phyloP scores from a whole-genome alignment of 768 basidiomycete genomes.

The Tulasnella sp. region DNA sequence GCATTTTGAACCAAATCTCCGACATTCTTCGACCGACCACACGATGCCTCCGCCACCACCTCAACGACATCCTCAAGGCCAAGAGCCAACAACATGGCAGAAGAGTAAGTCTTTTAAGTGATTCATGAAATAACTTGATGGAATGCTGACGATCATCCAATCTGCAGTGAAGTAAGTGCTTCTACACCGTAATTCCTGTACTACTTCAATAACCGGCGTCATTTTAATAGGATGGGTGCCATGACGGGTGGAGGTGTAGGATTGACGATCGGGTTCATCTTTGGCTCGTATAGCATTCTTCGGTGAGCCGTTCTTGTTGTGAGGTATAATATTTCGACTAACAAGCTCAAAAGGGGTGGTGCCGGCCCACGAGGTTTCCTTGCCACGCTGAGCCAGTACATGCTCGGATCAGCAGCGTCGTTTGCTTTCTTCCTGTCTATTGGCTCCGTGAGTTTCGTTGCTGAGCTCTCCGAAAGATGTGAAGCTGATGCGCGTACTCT shows the following conservation, averaged over 20 bases:
- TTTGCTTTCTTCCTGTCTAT: slow-evolving; percentile 96
- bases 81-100: slow-evolving; percentile 60
- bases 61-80: slow-evolving; percentile 14
- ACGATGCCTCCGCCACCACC: slow-evolving; percentile 12
- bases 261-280: slow-evolving; percentile 93
- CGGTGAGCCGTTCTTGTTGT: slow-evolving; percentile 40
- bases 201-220: neutral
- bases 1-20: neutral
- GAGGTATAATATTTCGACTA: neutral
- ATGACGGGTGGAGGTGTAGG: slow-evolving; percentile 90
- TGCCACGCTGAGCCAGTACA: slow-evolving; percentile 92
- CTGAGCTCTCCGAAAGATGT: slow-evolving; percentile 4
- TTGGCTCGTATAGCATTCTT: slow-evolving; percentile 86
- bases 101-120: slow-evolving; percentile 41
- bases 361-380: slow-evolving; percentile 83
- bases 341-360: slow-evolving; percentile 47
- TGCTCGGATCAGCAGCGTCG: slow-evolving; percentile 95
- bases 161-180: slow-evolving; percentile 7
- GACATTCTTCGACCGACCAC: neutral
- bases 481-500: neutral
- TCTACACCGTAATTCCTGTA: neutral
- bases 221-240: slow-evolving; percentile 64
- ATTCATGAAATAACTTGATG: neutral
- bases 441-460: slow-evolving; percentile 54
- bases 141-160: neutral